Evolutionary conservation across 306 rosid genomes (phyloP).

Genomic region (Malus asiatica): DNA sequence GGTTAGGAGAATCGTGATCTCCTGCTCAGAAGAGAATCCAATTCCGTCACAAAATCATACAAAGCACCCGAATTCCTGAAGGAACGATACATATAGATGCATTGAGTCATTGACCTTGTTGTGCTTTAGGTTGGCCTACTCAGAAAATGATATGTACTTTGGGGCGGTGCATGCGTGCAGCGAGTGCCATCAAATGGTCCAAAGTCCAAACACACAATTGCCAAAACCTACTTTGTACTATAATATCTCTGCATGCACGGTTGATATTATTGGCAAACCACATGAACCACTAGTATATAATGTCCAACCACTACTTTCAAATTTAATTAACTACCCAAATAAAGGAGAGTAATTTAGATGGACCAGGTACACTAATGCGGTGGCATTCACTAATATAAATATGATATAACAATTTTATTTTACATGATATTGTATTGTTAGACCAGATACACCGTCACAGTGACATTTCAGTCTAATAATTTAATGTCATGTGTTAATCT

Average conservation of each 20-base stretch:
- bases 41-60: neutral
- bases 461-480: too few relatives aligned
- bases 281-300: neutral
- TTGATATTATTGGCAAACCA: neutral
- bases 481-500: too few relatives aligned
- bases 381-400: too few relatives aligned
- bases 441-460: too few relatives aligned
- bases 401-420: too few relatives aligned
- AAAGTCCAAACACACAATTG: neutral
- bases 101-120: neutral
- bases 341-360: too few relatives aligned
- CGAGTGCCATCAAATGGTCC: neutral
- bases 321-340: neutral
- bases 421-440: too few relatives aligned
- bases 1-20: too few relatives aligned
- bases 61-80: neutral
- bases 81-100: neutral
- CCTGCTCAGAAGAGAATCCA: too few relatives aligned
- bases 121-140: neutral
- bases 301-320: neutral
- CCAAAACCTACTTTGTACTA: neutral
- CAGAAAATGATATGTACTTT: neutral
- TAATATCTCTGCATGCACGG: neutral
- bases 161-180: neutral
- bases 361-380: too few relatives aligned